Evolutionary conservation across 495 filamentous ascomycete genomes (phyloP), one percentile per base, ranked within the genome.

Genomic region (Trichoderma asperelloides): DNA sequence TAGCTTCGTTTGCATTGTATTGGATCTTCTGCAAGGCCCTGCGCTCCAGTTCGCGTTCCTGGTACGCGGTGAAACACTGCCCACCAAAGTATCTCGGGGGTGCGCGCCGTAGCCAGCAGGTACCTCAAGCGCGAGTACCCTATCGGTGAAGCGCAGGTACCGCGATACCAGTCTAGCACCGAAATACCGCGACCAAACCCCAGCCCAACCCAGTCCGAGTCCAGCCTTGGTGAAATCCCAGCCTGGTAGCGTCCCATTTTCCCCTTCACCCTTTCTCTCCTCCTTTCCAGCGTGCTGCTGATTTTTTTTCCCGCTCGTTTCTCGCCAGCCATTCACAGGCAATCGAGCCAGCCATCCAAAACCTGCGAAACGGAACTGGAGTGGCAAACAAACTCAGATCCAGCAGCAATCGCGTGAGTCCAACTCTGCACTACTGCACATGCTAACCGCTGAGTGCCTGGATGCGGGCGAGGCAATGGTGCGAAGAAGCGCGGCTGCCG

Each of bases 371-470:
- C 3, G n/a, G 3, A 51, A 21, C 25, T 30, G 11, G 25, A 60
- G 55, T 30, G 25, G 11, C 25, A 27, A 27, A 60, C 8, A 6
- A 30, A 18, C 27, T 16, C 9, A 12, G 28, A 28, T 13, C 8
- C 25, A 60, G 11, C n/a, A 23, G 13, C 55, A 21, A 57, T 30
- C 25, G 27, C 11, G 25, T 60, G 55, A 60, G 23, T 28, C 21
- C 49, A n/a, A 45, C 41, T 45, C 1, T 45, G 41, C 41, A 18
- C 49, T 55, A 21, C 49, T 28, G 55, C 23, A 30, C 25, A 23
- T 51, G 55, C 55, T 60, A 60, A 60, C 55, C 55, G 55, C 55
- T 9, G 55, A 60, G 55, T 60, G 55, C 55, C 55, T 60, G 55
- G 27, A 60, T 60, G 47, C 18, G 49, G 16, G 18, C 49, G n/a